Evolutionary conservation across 2,329 filamentous ascomycete genomes (phyloP), one percentile per base, ranked within the genome.

Genomic region (Epicoccum sorghinum): DNA sequence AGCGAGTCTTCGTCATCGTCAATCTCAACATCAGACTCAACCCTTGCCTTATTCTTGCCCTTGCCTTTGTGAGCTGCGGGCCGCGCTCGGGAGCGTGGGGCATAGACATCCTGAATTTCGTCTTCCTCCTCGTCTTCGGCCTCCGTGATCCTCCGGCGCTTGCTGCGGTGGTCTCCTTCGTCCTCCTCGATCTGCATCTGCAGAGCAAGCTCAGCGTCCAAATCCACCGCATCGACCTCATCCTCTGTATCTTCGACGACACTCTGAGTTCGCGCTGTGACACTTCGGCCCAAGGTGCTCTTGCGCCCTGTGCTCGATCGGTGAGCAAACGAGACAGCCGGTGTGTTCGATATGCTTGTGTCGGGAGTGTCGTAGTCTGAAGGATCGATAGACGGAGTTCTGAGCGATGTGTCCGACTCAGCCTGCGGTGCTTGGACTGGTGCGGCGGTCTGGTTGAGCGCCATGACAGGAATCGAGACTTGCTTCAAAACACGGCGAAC

Each of bases 321-420:
- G 37, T 46, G 59, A 10, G 58, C 52, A 49, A 59, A 7, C 7
- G 78, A 78, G 23, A 78, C 75, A 22, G 76, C 79, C 4, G 84
- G 85, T 8, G 85, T 87, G 14, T 77, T 78, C 41, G 78, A 75
- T 48, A 80, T 78, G 69, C 84, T 87, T 18, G 87, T 89, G 33
- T 78, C 82, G 4, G 86, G 86, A 3, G 87, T 89, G 54, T 84
- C 85, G 63, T 82, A 83, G 14, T 79, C 82, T 33, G 78, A 81
- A 5, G 67, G 67, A 9, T 74, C 72, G 13, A 72, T 50, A 4
- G 71, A 73, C n/a, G 67, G 65, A 6, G 71, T 71, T 14, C 55
- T 64, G 9, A 65, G 59, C 3, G 71, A 71, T 56, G 61, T 70
- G 4, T 66, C 66, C 22, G 61, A 58, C 6, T 58, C 64, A 2